Base-by-base conservation (phyloP, 257 asterid species). In the Penstemon eatonii region DNA sequence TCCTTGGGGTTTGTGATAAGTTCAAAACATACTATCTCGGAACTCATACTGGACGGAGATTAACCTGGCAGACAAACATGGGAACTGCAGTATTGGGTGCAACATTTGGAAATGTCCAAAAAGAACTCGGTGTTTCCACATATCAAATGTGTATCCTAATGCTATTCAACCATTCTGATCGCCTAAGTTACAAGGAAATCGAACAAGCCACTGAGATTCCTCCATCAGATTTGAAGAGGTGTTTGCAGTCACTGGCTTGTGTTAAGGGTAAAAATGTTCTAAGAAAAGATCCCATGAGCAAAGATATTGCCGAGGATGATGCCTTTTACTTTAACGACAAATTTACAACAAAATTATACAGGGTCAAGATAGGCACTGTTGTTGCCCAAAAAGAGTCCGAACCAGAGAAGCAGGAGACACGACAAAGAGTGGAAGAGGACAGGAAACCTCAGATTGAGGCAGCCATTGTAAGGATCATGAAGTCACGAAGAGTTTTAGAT, bases 381-480 rank as follows among this genome's bases (percentile, higher is more conserved):
- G 95, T 84, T 52, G 97, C 97, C 18, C 97, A 88, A 59, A 90
- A 90, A 81, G 97, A 90, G 74, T 86, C 96, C 3, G 97, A 90
- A 79, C 90, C 97, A 0, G 95, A 91, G 72, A 91, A 88, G 76
- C 97, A 86, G 75, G 97, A 91, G 78, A 88, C 96, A 1, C 79
- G 97, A 46, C 96, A 91, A 81, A 88, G 89, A 73, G 97, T 91
- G 74, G 97, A 88, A 75, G 97, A 91, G 81, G 96, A 88, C 66
- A 76, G 97, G 59, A 91, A 91, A 80, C 95, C 97, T 44, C 97
- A 88, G 88, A 88, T 88, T 33, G 97, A 91, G 76, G 97, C 96
- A 54, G 96, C 97, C 3, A 82, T 91, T 33, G 96, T 91, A 43
- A 77, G 97, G 73, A 83, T 91, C 69, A 91, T 91, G 97, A 91